These are phyloP conservation scores for Kwoniella sp. DNA, from an alignment of 768 basidiomycete species.

Conservation along the genomic window DNA sequence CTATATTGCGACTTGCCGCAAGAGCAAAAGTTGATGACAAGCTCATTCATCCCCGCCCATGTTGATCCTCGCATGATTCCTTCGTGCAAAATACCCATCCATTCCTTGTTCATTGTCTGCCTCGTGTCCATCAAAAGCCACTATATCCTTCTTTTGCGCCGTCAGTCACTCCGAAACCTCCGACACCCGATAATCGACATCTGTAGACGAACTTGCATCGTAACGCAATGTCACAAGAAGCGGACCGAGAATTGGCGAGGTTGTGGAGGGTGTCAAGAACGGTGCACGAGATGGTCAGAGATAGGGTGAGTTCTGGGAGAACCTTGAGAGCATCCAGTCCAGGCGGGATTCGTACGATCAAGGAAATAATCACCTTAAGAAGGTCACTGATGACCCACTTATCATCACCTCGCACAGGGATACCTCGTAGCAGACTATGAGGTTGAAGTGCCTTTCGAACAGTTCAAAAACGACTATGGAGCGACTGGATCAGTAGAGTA, in stretches of 20 bases:
- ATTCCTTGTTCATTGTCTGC: too few relatives aligned
- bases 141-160: too few relatives aligned
- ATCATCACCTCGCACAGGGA: too few relatives aligned
- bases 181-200: not conserved
- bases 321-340: not conserved
- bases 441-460: constrained; percentile 79
- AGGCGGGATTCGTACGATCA: not conserved
- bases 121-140: too few relatives aligned
- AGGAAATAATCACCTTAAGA: too few relatives aligned
- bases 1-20: not conserved
- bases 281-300: constrained; percentile 92
- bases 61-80: not conserved
- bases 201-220: not conserved
- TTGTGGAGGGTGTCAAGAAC: constrained; percentile 96
- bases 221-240: constrained; percentile 5
- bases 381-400: too few relatives aligned
- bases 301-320: constrained; percentile 68
- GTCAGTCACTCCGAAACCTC: not conserved
- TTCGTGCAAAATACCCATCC: not conserved
- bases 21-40: constrained; percentile 2
- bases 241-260: constrained; percentile 61
- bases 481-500: constrained; percentile 80
- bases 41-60: not conserved
- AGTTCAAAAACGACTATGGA: constrained; percentile 74
- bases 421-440: constrained; percentile 94